Conservation (phyloP, 352 stramenopile genomes). For the Phytophthora idaei region DNA sequence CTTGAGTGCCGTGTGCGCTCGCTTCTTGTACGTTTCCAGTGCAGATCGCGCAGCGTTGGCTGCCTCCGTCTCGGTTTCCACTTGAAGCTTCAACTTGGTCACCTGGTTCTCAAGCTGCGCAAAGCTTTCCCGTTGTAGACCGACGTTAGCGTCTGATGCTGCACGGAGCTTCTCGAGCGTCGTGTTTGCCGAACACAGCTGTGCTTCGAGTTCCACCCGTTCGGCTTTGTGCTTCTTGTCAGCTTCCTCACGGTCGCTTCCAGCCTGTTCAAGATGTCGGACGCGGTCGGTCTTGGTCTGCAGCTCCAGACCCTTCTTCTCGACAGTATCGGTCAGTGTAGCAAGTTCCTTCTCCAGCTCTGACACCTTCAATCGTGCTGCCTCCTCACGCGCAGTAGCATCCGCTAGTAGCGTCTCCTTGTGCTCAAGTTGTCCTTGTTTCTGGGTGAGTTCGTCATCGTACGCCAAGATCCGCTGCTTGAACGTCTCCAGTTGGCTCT, state of each 20-base stretch:
- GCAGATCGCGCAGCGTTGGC: slow-evolving; percentile 52
- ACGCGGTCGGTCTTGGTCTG: slow-evolving; percentile 9
- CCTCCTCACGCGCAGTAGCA: slow-evolving; percentile 21
- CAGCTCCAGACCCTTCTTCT: slow-evolving; percentile 36
- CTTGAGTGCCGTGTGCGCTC: slow-evolving; percentile 75
- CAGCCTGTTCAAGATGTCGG: slow-evolving; percentile 16
- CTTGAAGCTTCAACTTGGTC: slow-evolving; percentile 35
- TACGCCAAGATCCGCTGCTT: slow-evolving; percentile 33
- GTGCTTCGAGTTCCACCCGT: slow-evolving; percentile 29
- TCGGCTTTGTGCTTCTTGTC: slow-evolving; percentile 27
- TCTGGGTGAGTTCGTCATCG: slow-evolving; percentile 34
- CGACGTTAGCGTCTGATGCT: slow-evolving; percentile 17
- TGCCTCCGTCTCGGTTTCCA: slow-evolving; percentile 58
- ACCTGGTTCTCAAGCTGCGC: slow-evolving; percentile 38
- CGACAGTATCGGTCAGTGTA: slow-evolving; percentile 21
- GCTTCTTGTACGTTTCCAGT: slow-evolving; percentile 85
- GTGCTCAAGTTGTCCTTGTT: slow-evolving; percentile 26
- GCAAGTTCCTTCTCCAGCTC: slow-evolving; percentile 33
- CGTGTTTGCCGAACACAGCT: slow-evolving; percentile 40
- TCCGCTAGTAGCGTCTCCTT: slow-evolving; percentile 24
- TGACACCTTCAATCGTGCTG: slow-evolving; percentile 22
- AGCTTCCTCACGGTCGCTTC: slow-evolving; percentile 18
- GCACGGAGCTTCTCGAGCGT: slow-evolving; percentile 43
- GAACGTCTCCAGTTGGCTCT: slow-evolving; percentile 38
- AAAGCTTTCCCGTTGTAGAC: slow-evolving; percentile 25